A percentile compares a stretch with the other conserved stretches of the same genome.
Conservation (phyloP, 164 flowering plant species). For the Echeveria elegans region DNA sequence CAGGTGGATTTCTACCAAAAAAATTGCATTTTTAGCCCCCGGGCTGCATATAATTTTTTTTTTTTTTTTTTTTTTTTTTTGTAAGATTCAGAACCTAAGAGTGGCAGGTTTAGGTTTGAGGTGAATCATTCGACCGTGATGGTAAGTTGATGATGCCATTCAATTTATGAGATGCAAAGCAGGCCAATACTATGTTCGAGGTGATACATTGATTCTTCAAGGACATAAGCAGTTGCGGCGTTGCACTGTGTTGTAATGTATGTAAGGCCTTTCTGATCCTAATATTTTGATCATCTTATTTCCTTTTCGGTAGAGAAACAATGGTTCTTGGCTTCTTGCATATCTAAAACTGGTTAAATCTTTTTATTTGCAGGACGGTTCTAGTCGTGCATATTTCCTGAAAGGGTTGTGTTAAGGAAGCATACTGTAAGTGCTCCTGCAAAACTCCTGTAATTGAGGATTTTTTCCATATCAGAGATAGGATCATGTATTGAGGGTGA, state of each 20-base stretch:
- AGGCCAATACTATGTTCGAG: not conserved
- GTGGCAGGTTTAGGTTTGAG: no score
- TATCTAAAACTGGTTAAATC: not conserved
- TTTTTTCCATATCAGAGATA: not conserved
- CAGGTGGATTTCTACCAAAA: not conserved
- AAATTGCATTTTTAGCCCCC: not conserved
- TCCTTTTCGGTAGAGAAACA: not conserved
- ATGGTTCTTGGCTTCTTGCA: not conserved
- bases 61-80: not conserved
- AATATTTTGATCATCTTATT: not conserved
- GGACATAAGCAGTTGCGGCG: not conserved
- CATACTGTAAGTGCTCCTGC: not conserved
- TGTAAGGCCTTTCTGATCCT: not conserved
- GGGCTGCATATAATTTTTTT: not conserved
- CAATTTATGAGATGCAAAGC: not conserved
- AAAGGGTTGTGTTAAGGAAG: not conserved
- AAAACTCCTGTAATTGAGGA: not conserved
- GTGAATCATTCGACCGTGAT: no score
- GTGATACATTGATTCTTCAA: not conserved
- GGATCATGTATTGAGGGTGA: no score
- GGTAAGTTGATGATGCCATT: not conserved
- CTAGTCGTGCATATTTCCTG: not conserved
- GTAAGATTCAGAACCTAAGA: no score
- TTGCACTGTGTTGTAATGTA: not conserved
- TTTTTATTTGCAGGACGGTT: not conserved